Evolutionary conservation across 352 stramenopile genomes (phyloP).

Genomic region (Peronosclerospora sorghi): DNA sequence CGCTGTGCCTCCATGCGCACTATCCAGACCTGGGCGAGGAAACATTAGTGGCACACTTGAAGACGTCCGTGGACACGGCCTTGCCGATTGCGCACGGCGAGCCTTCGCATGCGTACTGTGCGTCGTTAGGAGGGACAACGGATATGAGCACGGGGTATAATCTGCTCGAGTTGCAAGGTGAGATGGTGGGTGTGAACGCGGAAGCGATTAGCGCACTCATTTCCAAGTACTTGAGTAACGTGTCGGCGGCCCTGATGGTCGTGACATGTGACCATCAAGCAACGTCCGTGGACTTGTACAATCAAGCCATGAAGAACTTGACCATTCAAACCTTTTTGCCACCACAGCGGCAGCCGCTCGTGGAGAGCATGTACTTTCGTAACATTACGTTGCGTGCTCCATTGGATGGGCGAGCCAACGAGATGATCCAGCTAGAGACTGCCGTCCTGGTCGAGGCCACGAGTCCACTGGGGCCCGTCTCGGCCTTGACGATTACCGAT

Average conservation of each 20-base stretch:
- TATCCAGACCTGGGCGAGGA: conserved; percentile 26
- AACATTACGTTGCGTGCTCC: conserved; percentile 42
- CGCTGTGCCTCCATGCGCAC: conserved; percentile 50
- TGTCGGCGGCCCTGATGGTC: conserved; percentile 39
- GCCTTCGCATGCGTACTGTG: conserved; percentile 48
- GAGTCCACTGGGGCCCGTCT: conserved; percentile 52
- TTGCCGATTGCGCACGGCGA: conserved; percentile 35
- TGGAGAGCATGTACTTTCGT: conserved; percentile 57
- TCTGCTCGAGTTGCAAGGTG: conserved; percentile 46
- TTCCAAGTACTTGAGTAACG: conserved; percentile 62
- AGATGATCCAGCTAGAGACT: conserved; percentile 32
- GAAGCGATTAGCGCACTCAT: conserved; percentile 65
- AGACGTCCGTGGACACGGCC: conserved; percentile 20
- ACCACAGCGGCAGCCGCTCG: conserved; percentile 43
- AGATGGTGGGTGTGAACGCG: conserved; percentile 54
- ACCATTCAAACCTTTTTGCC: conserved; percentile 49
- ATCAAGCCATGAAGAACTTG: conserved; percentile 59
- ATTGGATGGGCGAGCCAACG: conserved; percentile 29
- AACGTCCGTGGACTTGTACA: conserved; percentile 57
- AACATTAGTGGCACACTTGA: conserved; percentile 49
- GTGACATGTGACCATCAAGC: conserved; percentile 48
- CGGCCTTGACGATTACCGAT: conserved; percentile 40
- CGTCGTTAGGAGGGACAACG: conserved; percentile 11
- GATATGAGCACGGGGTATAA: conserved; percentile 52
- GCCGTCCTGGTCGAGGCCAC: conserved; percentile 52